A percentile compares a stretch with the other conserved stretches of the same genome.
phyloP scores from a whole-genome alignment of 2,329 filamentous ascomycete genomes.

The Fusarium dimerum region DNA sequence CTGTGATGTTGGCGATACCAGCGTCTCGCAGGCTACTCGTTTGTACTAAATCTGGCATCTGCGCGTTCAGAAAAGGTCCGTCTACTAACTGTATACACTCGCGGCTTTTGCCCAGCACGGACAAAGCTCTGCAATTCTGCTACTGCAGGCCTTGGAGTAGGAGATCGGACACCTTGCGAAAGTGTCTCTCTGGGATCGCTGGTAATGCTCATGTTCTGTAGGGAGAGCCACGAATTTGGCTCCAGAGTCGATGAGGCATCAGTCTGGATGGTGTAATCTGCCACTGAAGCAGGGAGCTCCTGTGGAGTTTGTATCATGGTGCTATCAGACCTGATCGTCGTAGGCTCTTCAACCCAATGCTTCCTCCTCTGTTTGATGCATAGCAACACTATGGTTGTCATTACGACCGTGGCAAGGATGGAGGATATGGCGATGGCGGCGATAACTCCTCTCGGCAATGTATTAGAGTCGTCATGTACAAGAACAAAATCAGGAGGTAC shows the following conservation, averaged over 20 bases:
- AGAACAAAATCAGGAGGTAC: neutral
- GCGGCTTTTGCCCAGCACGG: conserved; percentile 23
- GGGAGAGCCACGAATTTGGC: conserved; percentile 15
- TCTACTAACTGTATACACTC: conserved; percentile 22
- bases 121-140: conserved; percentile 26
- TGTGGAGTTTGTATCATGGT: neutral
- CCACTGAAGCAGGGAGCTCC: neutral
- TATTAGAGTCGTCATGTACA: neutral
- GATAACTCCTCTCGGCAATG: conserved; percentile 15
- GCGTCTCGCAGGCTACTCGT: neutral
- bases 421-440: conserved; percentile 20
- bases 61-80: conserved; percentile 8
- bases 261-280: conserved; percentile 5
- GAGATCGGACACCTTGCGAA: conserved; percentile 18
- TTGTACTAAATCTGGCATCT: neutral
- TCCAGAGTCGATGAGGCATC: conserved; percentile 8
- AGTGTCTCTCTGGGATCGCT: conserved; percentile 20
- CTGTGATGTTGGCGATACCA: neutral
- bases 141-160: conserved; percentile 27
- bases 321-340: too few relatives aligned
- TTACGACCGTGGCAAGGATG: conserved; percentile 3
- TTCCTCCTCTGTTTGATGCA: conserved; percentile 7
- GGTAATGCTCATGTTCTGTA: neutral
- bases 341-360: neutral
- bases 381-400: conserved; percentile 12